phyloP scores from a whole-genome alignment of 768 basidiomycete species.

The Naganishia kalamii region DNA sequence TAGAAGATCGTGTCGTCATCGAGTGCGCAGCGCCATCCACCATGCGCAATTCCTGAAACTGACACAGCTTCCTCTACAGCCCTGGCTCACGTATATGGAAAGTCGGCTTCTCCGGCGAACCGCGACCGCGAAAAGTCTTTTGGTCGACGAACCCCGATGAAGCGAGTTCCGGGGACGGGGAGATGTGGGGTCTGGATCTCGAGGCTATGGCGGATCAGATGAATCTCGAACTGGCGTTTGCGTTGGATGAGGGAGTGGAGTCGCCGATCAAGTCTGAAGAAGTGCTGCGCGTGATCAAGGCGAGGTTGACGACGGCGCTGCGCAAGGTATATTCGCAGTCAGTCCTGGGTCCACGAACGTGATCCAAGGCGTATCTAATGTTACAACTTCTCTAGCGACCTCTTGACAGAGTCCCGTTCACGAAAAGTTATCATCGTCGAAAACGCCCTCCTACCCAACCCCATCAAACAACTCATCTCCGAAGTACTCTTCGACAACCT shows the following conservation, averaged over 20 bases:
- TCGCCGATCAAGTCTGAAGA: constrained; percentile 69
- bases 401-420: constrained; percentile 89
- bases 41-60: background rate
- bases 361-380: no score
- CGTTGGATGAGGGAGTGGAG: constrained; percentile 48
- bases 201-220: constrained; percentile 25
- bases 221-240: constrained; percentile 18
- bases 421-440: constrained; percentile 91
- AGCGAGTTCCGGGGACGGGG: constrained; percentile 17
- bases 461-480: constrained; percentile 82
- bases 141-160: constrained; percentile 38
- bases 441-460: constrained; percentile 74
- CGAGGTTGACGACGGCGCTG: constrained; percentile 62
- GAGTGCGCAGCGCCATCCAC: constrained; percentile 50
- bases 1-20: constrained; percentile 89
- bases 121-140: constrained; percentile 82
- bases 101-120: constrained; percentile 95
- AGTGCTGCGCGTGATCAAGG: constrained; percentile 65
- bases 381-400: constrained; percentile 55
- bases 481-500: constrained; percentile 66
- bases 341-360: no score
- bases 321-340: constrained; percentile 80
- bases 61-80: constrained; percentile 20
- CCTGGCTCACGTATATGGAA: constrained; percentile 92
- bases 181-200: constrained; percentile 41